Evolutionary conservation across 164 flowering plant species (phyloP), one percentile per base, ranked within the genome.

Genomic region (Aristolochia californica): DNA sequence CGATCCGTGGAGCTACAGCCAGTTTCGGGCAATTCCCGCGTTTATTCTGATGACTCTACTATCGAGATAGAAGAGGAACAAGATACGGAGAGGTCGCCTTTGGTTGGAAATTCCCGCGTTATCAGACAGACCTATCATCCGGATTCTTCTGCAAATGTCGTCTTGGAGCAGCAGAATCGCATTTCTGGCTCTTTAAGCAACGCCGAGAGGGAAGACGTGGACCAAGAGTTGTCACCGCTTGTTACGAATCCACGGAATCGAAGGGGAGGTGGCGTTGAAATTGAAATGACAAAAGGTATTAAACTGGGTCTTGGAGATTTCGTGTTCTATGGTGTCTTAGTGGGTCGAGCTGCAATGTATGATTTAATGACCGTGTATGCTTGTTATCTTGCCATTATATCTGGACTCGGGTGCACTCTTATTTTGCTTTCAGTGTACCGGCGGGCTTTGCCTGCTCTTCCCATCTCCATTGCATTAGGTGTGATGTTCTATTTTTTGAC

Each of bases 341-440:
- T 91, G 61, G 98, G 96, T 44, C 84, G 98, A 68, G 98, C 98
- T 62, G 91, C 98, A 56, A 81, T 88, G 96, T 91, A 87, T 77
- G 98, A 91, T 80, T 77, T 91, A 23, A 84, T 87, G 94, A 91
- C 98, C 12, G 91, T 91, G 10, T 91, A 88, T 77, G 96, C 96
- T 25, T 91, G 96, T 77, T 91, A 91, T 71, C 88, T 91, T 64
- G 98, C 89, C 4, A 88, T 91, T 59, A 81, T 91, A 67, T 83
- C 91, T 14, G 96, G 98, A 47, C 87, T 91, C 54, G 96, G 86
- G 11, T 84, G 91, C 83, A 91, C 96, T 9, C 83, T 91, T 21
- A 84, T 91, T 52, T 66, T 91, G 77, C 63, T 91, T 68, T 79
- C 95, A 18, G 80, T 91, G 55, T 80, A 72, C 67, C 88, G 67